Base-by-base conservation (phyloP, 345 rosid genomes). In the Pistacia vera region DNA sequence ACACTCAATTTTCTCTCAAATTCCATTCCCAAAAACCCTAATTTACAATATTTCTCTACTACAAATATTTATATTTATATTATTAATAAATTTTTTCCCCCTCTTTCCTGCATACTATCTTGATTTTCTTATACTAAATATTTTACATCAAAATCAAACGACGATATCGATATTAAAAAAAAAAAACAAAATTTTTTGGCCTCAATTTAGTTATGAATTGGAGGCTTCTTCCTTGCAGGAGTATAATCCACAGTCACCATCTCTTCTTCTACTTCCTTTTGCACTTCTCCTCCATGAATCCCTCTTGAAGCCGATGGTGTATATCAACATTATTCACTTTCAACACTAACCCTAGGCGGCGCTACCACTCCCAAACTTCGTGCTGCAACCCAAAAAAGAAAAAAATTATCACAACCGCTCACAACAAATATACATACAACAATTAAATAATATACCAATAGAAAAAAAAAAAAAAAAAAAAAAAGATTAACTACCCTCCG, bases 161-260 rank as follows among this genome's bases (percentile, higher is more conserved):
- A 54, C 4, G 4, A 14, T 6, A 6, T 38, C 41, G 33, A 30
- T 30, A 30, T 2, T n/a, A n/a, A n/a, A 30, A 30, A 30, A 30
- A 2, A 13, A 14, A n/a, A n/a, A n/a, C 17, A 13, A 2, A 49
- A 8, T 49, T 49, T 2, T 54, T 54, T 54, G 7, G 46, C 25
- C 74, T 9, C 0, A n/a, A 10, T 71, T 63, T 74, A 85, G 74
- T 90, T 90, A 74, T 90, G 94, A 63, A 88, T 88, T 28, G 94
- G 94, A 68, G 94, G 89, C 78, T 78, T 90, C 72, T 78, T 87
- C 72, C 74, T 86, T 1, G 91, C 91, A 2, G 90, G 90, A 56
- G 87, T 85, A 75, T 90, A 90, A 69, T 90, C 94, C 85, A 84
- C 80, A 30, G 80, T 72, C 2, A 67, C 73, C 56, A 90, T 55